Evolutionary conservation across 257 asterid species (phyloP).

Genomic region (Galeopsis tetrahit): DNA sequence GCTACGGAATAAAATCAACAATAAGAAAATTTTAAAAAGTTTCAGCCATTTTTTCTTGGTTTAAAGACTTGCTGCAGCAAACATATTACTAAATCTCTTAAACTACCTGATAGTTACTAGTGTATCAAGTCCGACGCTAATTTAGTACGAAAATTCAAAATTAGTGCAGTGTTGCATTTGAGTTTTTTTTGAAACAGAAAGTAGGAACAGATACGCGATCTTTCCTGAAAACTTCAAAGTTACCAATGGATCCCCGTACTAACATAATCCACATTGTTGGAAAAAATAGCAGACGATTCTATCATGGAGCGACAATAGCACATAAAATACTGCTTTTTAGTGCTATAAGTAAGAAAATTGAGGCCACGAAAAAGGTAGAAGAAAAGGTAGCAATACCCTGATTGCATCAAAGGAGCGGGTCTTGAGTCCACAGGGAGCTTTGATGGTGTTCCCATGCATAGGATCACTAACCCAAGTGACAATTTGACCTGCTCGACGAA

Average conservation of each 20-base stretch:
- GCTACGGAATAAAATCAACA: not conserved
- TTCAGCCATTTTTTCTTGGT: not conserved
- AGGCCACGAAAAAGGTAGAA: not conserved
- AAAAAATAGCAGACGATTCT: not conserved
- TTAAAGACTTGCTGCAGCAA: not conserved
- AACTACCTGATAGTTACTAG: not conserved
- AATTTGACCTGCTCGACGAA: constrained; percentile 73
- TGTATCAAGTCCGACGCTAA: not conserved
- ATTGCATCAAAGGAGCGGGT: constrained; percentile 81
- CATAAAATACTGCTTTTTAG: not conserved
- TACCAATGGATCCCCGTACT: not conserved
- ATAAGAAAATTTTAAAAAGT: not conserved
- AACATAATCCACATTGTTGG: not conserved
- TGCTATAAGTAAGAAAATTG: not conserved
- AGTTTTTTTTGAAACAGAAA: not conserved
- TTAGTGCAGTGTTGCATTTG: not conserved
- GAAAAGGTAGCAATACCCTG: constrained; percentile 47
- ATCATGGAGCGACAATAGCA: not conserved
- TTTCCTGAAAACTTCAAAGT: not conserved
- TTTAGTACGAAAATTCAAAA: not conserved
- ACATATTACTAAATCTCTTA: not conserved
- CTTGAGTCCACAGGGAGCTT: constrained; percentile 74
- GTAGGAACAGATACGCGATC: not conserved
- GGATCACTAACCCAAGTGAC: constrained; percentile 91
- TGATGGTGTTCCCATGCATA: constrained; percentile 72